These are phyloP conservation scores for Earliella scabrosa DNA, from an alignment of 1,284 basidiomycete genomes.

Conservation along the genomic window DNA sequence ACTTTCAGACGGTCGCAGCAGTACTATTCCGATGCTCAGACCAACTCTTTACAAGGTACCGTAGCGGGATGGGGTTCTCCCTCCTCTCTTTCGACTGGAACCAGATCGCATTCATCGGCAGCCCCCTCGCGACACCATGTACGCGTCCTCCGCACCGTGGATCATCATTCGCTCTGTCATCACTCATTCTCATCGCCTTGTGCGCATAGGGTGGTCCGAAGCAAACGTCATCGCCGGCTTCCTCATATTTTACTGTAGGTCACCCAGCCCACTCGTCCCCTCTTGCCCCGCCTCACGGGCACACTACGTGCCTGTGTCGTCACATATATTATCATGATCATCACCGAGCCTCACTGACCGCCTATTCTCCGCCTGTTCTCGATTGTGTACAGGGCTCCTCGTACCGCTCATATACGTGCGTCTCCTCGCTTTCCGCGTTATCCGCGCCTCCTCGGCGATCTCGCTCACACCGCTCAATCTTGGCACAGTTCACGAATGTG, in stretches of 20 bases:
- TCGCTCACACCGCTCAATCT: conserved; percentile 74
- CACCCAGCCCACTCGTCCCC: too few relatives aligned
- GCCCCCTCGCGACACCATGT: conserved; percentile 36
- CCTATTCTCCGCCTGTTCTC: neutral
- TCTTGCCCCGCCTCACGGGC: too few relatives aligned
- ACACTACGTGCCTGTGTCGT: too few relatives aligned
- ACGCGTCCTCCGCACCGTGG: too few relatives aligned
- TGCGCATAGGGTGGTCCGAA: conserved; percentile 38
- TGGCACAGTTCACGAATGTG: conserved; percentile 45
- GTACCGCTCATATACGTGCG: conserved; percentile 66
- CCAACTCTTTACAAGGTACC: conserved; percentile 80
- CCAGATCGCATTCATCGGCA: conserved; percentile 36
- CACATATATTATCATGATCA: conserved; percentile 79
- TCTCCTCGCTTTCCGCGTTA: neutral
- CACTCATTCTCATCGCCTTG: too few relatives aligned
- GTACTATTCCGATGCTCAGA: conserved; percentile 75
- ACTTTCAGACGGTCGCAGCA: neutral
- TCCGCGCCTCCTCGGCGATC: too few relatives aligned
- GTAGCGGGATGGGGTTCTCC: conserved; percentile 78
- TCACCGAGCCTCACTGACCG: conserved; percentile 46
- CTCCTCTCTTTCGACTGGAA: conserved; percentile 47
- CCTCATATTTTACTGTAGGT: conserved; percentile 49
- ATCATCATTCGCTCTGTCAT: too few relatives aligned
- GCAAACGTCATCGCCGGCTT: conserved; percentile 37
- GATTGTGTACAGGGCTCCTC: conserved; percentile 51